Evolutionary conservation across 371 early-diverging fungal species (phyloP), one percentile per base, ranked within the genome.

Genomic region (Mortierella sp.): DNA sequence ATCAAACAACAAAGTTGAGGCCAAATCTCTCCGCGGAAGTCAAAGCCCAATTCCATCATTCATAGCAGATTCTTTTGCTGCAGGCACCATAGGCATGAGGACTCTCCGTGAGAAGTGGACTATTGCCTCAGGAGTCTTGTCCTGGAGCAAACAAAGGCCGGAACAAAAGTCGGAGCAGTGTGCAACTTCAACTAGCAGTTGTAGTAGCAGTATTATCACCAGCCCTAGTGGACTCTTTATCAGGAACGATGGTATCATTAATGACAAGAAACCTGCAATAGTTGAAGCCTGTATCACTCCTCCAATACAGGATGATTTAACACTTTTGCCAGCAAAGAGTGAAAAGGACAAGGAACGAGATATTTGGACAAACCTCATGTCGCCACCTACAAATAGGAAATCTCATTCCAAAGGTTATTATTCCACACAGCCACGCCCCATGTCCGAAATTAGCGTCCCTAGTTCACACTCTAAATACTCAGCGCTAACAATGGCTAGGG

Each of bases 21-120:
- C 20, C 65, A 69, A 75, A 64, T 62, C 76, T 11, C 66, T 28
- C 20, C 68, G 54, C 22, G 70, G 63, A 16, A 67, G 72, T 62
- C 80, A 71, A 57, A 74, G 70, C 62, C 80, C 75, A 28, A 68
- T 71, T 16, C 75, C 80, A 6, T 74, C 80, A 10, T 79, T 79
- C 37, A 71, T 79, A 18, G 67, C 72, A 12, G 79, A 74, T 16
- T 79, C 79, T 1, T 49, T 79, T 39, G 69, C 81, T 8, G 81
- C 67, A 11, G 73, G 83, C 20, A 76, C 83, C 0, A 26, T 76
- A 5, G 73, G 83, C 28, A 76, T 81, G 62, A 75, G 67, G 45
- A 76, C 73, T 2, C 59, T 81, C 28, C 73, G 76, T 20, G 83
- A 81, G 62, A 75, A 75, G 43, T 81, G 76, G 83, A 64, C 75